A percentile compares a stretch with the other conserved stretches of the same genome.
Conservation (phyloP, 768 basidiomycete genomes). For the Termitomyces sp. region DNA sequence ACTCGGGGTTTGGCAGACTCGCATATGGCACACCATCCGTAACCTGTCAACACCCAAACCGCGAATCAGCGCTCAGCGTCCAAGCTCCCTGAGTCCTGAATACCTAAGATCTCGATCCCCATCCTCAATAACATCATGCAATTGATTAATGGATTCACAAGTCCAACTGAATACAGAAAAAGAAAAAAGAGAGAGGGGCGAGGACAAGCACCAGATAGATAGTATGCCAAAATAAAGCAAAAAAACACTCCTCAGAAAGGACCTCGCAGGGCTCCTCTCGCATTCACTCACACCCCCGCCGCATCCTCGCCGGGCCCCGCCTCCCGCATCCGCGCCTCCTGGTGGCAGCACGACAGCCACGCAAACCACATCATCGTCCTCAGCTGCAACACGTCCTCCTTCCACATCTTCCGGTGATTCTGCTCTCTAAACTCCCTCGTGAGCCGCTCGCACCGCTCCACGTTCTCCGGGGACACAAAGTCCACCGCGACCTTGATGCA, state of each 20-base stretch:
- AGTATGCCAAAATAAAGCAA: background rate
- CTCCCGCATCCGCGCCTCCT: slow-evolving; percentile 16
- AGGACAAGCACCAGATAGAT: no score
- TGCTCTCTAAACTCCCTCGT: slow-evolving; percentile 88
- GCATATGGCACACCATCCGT: no score
- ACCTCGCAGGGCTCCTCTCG: no score
- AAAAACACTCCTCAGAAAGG: no score
- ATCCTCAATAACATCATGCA: no score
- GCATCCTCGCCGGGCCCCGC: background rate
- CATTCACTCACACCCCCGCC: no score
- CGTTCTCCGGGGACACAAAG: slow-evolving; percentile 93
- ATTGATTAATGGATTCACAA: no score
- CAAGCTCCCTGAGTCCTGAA: no score
- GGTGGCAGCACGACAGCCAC: slow-evolving; percentile 64
- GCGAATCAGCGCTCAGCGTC: no score
- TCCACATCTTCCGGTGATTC: slow-evolving; percentile 86
- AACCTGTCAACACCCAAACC: no score
- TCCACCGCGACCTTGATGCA: slow-evolving; percentile 95
- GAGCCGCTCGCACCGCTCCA: slow-evolving; percentile 77
- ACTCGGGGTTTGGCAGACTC: no score
- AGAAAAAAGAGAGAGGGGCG: background rate
- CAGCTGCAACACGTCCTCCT: slow-evolving; percentile 89
- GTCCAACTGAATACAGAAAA: background rate
- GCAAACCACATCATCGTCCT: slow-evolving; percentile 93
- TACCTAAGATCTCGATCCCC: no score